These are phyloP conservation scores for Exophiala lecanii-corni DNA, from an alignment of 2,329 filamentous ascomycete genomes.

Conservation along the genomic window DNA sequence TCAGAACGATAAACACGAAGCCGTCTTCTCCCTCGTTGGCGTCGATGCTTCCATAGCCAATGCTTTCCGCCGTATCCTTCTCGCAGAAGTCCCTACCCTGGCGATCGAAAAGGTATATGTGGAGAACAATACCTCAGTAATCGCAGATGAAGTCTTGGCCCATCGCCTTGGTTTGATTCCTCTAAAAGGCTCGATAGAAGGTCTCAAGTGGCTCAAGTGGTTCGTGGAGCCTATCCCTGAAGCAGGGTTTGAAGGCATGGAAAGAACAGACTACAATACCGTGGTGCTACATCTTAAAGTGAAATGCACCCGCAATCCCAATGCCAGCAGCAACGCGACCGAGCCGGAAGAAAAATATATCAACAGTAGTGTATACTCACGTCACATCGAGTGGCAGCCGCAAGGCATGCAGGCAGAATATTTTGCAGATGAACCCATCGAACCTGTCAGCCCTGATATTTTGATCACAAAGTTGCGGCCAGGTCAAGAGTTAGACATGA, in stretches of 20 bases:
- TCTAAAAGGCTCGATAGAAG: slow-evolving; percentile 72
- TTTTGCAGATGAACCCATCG: slow-evolving; percentile 60
- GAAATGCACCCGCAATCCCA: slow-evolving; percentile 72
- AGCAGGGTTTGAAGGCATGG: slow-evolving; percentile 36
- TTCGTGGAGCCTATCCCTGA: slow-evolving; percentile 65
- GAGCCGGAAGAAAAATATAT: slow-evolving; percentile 82
- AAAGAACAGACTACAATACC: slow-evolving; percentile 75
- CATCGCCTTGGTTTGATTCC: slow-evolving; percentile 88
- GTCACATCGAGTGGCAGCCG: slow-evolving; percentile 70
- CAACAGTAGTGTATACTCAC: slow-evolving; percentile 77
- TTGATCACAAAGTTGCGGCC: slow-evolving; percentile 90
- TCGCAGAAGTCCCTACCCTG: slow-evolving; percentile 88
- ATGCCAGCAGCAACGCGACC: slow-evolving; percentile 66
- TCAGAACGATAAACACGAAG: slow-evolving; percentile 69
- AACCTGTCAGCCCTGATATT: slow-evolving; percentile 83
- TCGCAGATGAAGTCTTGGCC: slow-evolving; percentile 94
- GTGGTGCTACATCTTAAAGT: slow-evolving; percentile 72
- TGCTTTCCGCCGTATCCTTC: slow-evolving; percentile 91
- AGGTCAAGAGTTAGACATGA: slow-evolving; percentile 77
- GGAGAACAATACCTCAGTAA: slow-evolving; percentile 93
- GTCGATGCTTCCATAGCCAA: slow-evolving; percentile 92
- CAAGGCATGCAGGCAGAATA: slow-evolving; percentile 63
- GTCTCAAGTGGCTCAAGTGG: slow-evolving; percentile 78
- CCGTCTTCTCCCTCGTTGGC: slow-evolving; percentile 86
- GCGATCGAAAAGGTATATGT: slow-evolving; percentile 93